Base-by-base conservation (phyloP, 1,139 yeast genomes). In the Chernovozyma sophiae-reginae region DNA sequence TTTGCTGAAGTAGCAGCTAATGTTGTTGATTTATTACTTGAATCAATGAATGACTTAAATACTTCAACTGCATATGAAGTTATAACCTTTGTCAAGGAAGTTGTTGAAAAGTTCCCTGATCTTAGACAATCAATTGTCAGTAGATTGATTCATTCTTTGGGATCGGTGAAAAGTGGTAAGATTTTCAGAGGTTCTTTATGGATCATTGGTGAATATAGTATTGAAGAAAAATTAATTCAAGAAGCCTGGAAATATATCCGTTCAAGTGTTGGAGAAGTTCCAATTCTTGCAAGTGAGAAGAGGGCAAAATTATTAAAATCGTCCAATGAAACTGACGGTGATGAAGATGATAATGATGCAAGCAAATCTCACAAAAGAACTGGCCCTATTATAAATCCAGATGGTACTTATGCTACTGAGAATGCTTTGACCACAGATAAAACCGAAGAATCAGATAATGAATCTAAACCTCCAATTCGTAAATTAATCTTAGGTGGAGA, bases 331-430 rank as follows among this genome's bases (percentile, higher is more conserved):
- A 49, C 49, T 5, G 52, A 49, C 14, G 62, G 53, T 5, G 56
- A 50, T 12, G 55, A 49, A n/a, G 50, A 52, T 19, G 60, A 61
- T 37, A 47, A 46, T 16, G 45, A 51, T 16, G 38, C 42, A 12
- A 46, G 47, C 13, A 61, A 69, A 29, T 33, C 47, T 10, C 41
- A 47, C 31, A 39, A 49, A 25, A 63, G 63, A 43, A 67, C 74
- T 36, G 87, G 86, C 35, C 96, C 97, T 24, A 81, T 84, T 44
- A 83, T 94, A 39, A 74, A 92, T 46, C 96, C 98, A 16, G 99
- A 94, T 64, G 99, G 99, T 49, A 94, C 99, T 1, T 94, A 94
- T 64, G 98, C 98, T 23, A 85, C 97, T 24, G 98, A 94, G 62
- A 82, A 81, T 50, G 97, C 97, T 0, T 72, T 87, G 42, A 79